Conservation (phyloP, 257 asterid species). For the Leptodermis oblonga region DNA sequence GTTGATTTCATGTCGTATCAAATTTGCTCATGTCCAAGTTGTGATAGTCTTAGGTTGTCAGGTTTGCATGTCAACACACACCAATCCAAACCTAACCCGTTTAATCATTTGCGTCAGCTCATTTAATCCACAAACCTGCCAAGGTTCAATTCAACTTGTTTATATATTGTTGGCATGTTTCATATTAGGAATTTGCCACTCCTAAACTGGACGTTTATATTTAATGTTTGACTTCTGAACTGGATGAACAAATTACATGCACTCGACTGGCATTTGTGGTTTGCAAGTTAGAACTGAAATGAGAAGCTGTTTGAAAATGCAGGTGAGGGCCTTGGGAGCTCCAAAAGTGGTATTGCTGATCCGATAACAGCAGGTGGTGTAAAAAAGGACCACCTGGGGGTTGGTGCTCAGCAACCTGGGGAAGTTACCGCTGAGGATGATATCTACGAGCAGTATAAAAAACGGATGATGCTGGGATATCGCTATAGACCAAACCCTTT, state of each 20-base stretch:
- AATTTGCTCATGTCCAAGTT: no score
- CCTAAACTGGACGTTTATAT: not conserved
- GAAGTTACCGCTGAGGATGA: conserved; percentile 88
- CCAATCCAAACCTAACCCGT: no score
- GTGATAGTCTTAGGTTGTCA: no score
- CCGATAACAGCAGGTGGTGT: conserved; percentile 83
- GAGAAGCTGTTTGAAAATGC: conserved; percentile 15
- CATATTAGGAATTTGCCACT: no score
- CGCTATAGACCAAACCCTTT: conserved; percentile 85
- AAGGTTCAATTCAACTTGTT: no score
- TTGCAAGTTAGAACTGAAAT: not conserved
- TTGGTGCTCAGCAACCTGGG: conserved; percentile 87
- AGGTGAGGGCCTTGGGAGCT: conserved; percentile 95
- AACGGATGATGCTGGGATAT: conserved; percentile 96
- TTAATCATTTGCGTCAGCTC: no score
- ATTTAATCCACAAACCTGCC: no score
- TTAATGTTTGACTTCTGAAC: no score
- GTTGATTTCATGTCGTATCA: no score
- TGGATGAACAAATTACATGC: not conserved
- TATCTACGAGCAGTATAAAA: conserved; percentile 92
- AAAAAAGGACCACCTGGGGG: conserved; percentile 78
- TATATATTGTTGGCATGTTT: no score
- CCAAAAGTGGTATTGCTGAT: conserved; percentile 75
- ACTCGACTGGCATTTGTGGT: not conserved
- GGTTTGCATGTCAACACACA: no score